Base-by-base conservation (phyloP, 805 yeast genomes). In the Teunomyces kruisii region DNA sequence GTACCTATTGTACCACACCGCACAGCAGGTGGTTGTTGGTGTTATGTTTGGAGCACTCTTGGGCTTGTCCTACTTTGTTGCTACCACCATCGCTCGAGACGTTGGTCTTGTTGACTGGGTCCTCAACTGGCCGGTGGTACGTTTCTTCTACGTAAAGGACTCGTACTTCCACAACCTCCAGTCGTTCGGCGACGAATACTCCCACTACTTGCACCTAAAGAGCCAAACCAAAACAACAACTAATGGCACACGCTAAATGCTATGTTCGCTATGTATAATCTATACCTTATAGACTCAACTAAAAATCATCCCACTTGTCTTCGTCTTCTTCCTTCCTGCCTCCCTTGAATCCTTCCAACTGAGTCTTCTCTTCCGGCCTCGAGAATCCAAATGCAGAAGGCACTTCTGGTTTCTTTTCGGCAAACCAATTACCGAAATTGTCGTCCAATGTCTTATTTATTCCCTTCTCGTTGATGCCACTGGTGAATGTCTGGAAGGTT, bases 1-100 rank as follows among this genome's bases (percentile, higher is more conserved):
- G 24, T 85, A 88, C 58, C 69, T 94, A 43, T 74, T 78, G 47
- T 92, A 94, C 59, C 99, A 92, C 65, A 76, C 87, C 15, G 43
- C 67, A 13, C 69, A 69, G 16, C 99, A 94, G 64, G 94, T 91
- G 1, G 37, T 75, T 9, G 86, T 85, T 6, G 99, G 99, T 0
- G 64, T 77, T 3, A 49, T 74, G 6, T 61, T 86, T 6, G 98
- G 99, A 0, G 53, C 69, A 0, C 54, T 76, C 0, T 56, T 81
- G 7, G 96, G 94, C 0, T 52, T 79, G 5, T 48, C 62, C 0
- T 89, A 84, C 68, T 86, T 79, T 55, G 48, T 75, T 3, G 59
- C 74, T 1, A 76, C 79, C 3, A 68, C 80, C 0, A 46, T 84
- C 6, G 64, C 79, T 4, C 74, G 97, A 50, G 87, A 82, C 44